Evolutionary conservation across 2,329 filamentous ascomycete genomes (phyloP).

Genomic region (Aspergillus sp.): DNA sequence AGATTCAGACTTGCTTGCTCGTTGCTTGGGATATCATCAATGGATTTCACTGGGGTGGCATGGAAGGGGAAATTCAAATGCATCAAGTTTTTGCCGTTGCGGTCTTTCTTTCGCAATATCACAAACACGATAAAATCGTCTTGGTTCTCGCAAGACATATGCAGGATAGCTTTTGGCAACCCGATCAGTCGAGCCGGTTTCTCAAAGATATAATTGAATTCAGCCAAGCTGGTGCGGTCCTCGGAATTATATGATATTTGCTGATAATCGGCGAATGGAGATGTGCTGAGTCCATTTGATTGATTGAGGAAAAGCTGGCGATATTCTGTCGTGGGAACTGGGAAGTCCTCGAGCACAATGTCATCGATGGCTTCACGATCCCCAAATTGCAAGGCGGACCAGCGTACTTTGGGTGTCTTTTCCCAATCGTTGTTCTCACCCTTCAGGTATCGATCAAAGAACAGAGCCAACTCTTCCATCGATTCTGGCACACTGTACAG

Average conservation of each 20-base stretch:
- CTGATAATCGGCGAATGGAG: not conserved
- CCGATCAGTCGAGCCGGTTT: conserved; percentile 40
- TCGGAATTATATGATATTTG: conserved; percentile 31
- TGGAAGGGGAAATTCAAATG: conserved; percentile 42
- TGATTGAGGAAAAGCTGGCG: conserved; percentile 23
- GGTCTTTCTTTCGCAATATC: conserved; percentile 41
- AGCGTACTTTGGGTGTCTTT: conserved; percentile 42
- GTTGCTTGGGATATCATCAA: conserved; percentile 23
- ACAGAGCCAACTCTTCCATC: conserved; percentile 35
- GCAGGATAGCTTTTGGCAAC: conserved; percentile 43
- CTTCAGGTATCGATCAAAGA: conserved; percentile 46
- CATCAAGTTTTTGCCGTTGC: conserved; percentile 37
- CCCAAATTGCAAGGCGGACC: conserved; percentile 28
- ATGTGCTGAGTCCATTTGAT: too few relatives aligned
- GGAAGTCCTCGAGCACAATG: conserved; percentile 30
- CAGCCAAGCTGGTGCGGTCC: conserved; percentile 9
- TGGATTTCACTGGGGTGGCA: conserved; percentile 25
- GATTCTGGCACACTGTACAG: conserved; percentile 32
- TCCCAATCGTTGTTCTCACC: conserved; percentile 44
- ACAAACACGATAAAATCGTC: conserved; percentile 45
- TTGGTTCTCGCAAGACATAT: conserved; percentile 38
- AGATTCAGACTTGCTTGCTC: conserved; percentile 38
- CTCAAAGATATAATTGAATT: conserved; percentile 39
- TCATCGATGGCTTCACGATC: conserved; percentile 22
- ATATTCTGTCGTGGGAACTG: conserved; percentile 30